Conservation (phyloP, 352 stramenopile species). For the Pythium dissimile region DNA sequence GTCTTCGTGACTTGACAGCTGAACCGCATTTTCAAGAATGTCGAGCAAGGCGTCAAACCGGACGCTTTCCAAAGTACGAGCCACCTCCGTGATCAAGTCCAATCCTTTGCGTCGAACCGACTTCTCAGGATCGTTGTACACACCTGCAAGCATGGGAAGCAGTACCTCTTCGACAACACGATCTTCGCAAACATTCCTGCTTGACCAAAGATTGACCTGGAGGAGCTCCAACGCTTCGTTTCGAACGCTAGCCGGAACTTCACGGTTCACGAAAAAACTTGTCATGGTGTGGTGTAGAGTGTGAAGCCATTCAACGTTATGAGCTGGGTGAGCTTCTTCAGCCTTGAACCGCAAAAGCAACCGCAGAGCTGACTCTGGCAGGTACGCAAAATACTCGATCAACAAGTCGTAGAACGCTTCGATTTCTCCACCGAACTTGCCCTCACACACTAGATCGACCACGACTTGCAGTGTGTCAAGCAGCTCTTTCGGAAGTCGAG, state of each 20-base stretch:
- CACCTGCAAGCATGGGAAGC: constrained; percentile 53
- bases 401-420: constrained; percentile 75
- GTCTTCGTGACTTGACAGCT: constrained; percentile 61
- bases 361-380: constrained; percentile 52
- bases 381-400: constrained; percentile 63
- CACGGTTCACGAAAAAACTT: constrained; percentile 59
- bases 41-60: constrained; percentile 82
- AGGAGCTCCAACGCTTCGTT: constrained; percentile 71
- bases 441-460: constrained; percentile 61
- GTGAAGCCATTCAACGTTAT: constrained; percentile 62
- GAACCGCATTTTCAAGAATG: constrained; percentile 67
- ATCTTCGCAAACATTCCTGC: constrained; percentile 80
- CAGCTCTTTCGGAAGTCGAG: constrained; percentile 69
- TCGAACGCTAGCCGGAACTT: constrained; percentile 44
- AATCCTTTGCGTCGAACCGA: constrained; percentile 56
- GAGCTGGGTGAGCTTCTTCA: constrained; percentile 61
- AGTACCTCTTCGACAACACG: constrained; percentile 84
- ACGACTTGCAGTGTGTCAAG: constrained; percentile 73
- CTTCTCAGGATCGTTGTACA: constrained; percentile 68
- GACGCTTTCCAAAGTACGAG: constrained; percentile 68
- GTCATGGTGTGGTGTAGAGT: constrained; percentile 49
- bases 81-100: constrained; percentile 65
- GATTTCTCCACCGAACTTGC: constrained; percentile 62
- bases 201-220: constrained; percentile 65
- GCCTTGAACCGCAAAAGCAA: constrained; percentile 61